A percentile compares a stretch with the other conserved stretches of the same genome.
Evolutionary conservation across 495 filamentous ascomycete genomes (phyloP).

Genomic region (Daldinia vernicosa): DNA sequence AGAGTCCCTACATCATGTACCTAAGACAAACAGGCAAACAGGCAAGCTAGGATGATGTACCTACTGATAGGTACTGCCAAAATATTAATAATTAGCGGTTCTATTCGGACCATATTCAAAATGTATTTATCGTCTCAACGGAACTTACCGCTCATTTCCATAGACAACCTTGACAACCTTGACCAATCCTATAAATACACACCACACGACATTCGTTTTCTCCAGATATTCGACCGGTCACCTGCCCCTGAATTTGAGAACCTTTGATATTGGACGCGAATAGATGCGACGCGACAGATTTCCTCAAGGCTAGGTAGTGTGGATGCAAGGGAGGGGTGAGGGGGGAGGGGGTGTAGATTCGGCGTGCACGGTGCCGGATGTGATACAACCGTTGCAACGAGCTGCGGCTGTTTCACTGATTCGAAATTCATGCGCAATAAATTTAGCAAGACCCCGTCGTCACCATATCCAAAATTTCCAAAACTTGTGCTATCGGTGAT

Average conservation of each 20-base stretch:
- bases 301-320: slow-evolving; percentile 19
- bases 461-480: slow-evolving; percentile 19
- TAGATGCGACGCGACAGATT: slow-evolving; percentile 24
- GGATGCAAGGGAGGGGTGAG: slow-evolving; percentile 39
- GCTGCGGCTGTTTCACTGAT: slow-evolving; percentile 40
- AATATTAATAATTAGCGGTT: not conserved
- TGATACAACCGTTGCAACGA: slow-evolving; percentile 43
- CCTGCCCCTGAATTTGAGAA: slow-evolving; percentile 21
- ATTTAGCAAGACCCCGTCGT: slow-evolving; percentile 4
- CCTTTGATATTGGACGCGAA: slow-evolving; percentile 25
- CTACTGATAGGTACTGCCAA: not conserved
- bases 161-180: not conserved
- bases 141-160: not conserved
- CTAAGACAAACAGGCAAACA: not conserved
- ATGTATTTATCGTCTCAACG: not conserved
- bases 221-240: slow-evolving; percentile 34
- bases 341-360: no score
- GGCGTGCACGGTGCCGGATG: slow-evolving; percentile 34
- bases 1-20: not conserved
- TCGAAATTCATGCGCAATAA: slow-evolving; percentile 34
- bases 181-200: slow-evolving; percentile 14
- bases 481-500: slow-evolving; percentile 5
- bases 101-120: not conserved
- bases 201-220: slow-evolving; percentile 20
- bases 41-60: not conserved